phyloP scores from a whole-genome alignment of 2,329 filamentous ascomycete species.

The Epichloe glyceriae region DNA sequence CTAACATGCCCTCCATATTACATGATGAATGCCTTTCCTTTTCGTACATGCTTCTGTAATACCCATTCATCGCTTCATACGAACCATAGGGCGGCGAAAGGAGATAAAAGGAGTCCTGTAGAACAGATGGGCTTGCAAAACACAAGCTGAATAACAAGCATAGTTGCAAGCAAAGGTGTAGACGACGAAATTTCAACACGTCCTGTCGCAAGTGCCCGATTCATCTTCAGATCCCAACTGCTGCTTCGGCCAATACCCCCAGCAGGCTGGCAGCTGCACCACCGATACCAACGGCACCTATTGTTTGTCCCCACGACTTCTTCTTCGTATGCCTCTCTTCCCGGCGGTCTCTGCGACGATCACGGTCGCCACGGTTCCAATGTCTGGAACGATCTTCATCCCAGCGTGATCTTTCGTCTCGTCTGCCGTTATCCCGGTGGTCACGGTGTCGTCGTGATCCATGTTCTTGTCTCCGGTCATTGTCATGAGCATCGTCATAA shows the following conservation, averaged over 20 bases:
- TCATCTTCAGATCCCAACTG: slow-evolving; percentile 18
- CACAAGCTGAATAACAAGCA: not conserved
- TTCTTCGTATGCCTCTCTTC: slow-evolving; percentile 27
- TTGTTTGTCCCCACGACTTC: slow-evolving; percentile 38
- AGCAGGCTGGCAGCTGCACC: slow-evolving; percentile 47
- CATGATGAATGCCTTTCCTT: not conserved
- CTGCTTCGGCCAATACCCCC: slow-evolving; percentile 45
- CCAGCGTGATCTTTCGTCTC: slow-evolving; percentile 11
- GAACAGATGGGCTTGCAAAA: not conserved
- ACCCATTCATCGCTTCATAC: not conserved
- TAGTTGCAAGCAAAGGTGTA: not conserved
- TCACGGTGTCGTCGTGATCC: slow-evolving; percentile 13
- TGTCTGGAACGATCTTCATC: slow-evolving; percentile 16
- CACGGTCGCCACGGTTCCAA: slow-evolving; percentile 28
- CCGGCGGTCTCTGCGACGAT: slow-evolving; percentile 23
- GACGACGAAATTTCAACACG: not conserved
- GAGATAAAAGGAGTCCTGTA: not conserved
- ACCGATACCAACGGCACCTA: slow-evolving; percentile 46
- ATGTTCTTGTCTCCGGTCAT: slow-evolving; percentile 13
- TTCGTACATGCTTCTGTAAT: not conserved
- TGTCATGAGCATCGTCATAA: slow-evolving; percentile 18
- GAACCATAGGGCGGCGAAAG: not conserved
- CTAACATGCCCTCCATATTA: not conserved
- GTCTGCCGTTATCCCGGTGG: slow-evolving; percentile 11
- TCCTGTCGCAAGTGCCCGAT: not conserved